Conservation (phyloP, 208 protist genomes). For the Leptomonas seymouri region DNA sequence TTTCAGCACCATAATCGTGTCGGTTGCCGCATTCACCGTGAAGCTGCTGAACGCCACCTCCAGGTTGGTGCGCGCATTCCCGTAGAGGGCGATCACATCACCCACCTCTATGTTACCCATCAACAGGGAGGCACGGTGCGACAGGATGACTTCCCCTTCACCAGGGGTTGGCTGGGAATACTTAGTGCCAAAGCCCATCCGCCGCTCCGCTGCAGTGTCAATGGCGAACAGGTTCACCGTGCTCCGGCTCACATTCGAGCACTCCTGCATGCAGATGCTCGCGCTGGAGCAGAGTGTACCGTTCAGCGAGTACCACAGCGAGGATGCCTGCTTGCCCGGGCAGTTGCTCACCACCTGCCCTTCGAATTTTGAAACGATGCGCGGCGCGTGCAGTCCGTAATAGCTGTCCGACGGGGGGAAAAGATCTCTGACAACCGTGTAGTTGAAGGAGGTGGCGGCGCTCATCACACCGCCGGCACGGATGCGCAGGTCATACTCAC, state of each 20-base stretch:
- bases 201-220: constrained; percentile 31
- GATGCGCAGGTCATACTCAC: constrained; percentile 58
- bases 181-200: constrained; percentile 46
- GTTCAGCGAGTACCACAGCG: constrained; percentile 17
- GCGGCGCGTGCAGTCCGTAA: constrained; percentile 39
- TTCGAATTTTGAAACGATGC: constrained; percentile 24
- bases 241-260: neutral
- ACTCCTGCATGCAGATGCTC: constrained; percentile 16
- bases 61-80: constrained; percentile 8
- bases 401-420: constrained; percentile 14
- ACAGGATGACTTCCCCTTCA: constrained; percentile 23
- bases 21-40: neutral
- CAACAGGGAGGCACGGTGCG: constrained; percentile 17
- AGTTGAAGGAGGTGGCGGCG: constrained; percentile 49
- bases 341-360: constrained; percentile 8
- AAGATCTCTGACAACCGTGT: constrained; percentile 37
- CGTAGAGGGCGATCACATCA: constrained; percentile 39
- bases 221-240: constrained; percentile 16
- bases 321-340: constrained; percentile 8
- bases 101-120: constrained; percentile 31
- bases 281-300: constrained; percentile 4
- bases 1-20: constrained; percentile 33
- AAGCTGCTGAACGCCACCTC: constrained; percentile 18
- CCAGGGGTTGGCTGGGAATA: constrained; percentile 7
- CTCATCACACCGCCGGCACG: constrained; percentile 37